These are phyloP conservation scores for Secale cereale DNA, from an alignment of 176 grass and related monocot genomes.

Conservation along the genomic window DNA sequence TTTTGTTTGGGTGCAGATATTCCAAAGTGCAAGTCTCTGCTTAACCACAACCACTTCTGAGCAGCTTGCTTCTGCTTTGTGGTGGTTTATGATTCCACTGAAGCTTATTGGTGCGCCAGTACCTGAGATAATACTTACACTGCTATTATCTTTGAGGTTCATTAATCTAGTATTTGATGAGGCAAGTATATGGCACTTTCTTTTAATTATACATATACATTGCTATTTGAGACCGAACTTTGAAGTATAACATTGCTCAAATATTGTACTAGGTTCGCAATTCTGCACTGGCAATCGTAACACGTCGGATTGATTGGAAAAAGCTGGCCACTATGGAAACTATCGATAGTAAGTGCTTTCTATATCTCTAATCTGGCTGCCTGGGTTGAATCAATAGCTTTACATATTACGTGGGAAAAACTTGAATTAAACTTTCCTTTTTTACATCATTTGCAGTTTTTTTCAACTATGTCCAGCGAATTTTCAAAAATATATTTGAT, in stretches of 20 bases:
- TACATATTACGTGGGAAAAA: background rate
- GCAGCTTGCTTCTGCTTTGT: slow-evolving; percentile 89
- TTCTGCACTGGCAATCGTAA: slow-evolving; percentile 78
- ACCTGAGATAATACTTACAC: slow-evolving; percentile 85
- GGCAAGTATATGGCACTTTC: slow-evolving; percentile 50
- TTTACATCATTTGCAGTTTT: slow-evolving; percentile 71
- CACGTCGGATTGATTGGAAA: slow-evolving; percentile 74
- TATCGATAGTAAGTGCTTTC: slow-evolving; percentile 72
- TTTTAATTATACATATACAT: background rate
- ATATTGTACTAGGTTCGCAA: slow-evolving; percentile 67
- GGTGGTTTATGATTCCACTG: slow-evolving; percentile 95
- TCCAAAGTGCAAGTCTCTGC: slow-evolving; percentile 95
- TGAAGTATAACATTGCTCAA: slow-evolving; percentile 13
- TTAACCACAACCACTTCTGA: slow-evolving; percentile 87
- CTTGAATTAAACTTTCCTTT: slow-evolving; percentile 10
- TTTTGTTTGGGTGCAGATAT: slow-evolving; percentile 63
- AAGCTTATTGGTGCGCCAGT: slow-evolving; percentile 70
- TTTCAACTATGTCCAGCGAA: slow-evolving; percentile 76
- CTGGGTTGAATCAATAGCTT: slow-evolving; percentile 11
- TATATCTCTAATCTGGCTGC: slow-evolving; percentile 4
- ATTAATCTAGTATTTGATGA: slow-evolving; percentile 98
- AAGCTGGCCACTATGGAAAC: slow-evolving; percentile 68
- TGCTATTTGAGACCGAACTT: slow-evolving; percentile 25
- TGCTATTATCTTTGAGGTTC: slow-evolving; percentile 92
- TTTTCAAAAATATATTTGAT: slow-evolving; percentile 98